A percentile compares a stretch with the other conserved stretches of the same genome.
phyloP scores from a whole-genome alignment of 2,329 filamentous ascomycete genomes.

The Trichophyton rubrum region DNA sequence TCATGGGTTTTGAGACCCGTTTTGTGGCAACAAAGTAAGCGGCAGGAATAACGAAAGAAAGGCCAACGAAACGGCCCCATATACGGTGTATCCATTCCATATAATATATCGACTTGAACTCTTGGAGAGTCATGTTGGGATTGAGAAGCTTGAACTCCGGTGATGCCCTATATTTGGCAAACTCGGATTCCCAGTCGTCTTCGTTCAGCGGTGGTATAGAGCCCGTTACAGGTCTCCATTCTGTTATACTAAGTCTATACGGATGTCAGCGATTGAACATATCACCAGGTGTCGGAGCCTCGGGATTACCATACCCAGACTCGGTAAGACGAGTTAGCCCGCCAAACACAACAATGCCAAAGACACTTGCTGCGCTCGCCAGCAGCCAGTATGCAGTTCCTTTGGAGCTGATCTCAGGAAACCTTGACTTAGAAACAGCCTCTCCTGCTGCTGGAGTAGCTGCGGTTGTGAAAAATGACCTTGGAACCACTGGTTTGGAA shows the following conservation, averaged over 20 bases:
- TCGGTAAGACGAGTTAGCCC: constrained; percentile 89
- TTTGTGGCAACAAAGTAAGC: constrained; percentile 75
- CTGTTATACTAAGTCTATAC: constrained; percentile 80
- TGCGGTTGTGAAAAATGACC: constrained; percentile 7
- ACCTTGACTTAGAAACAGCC: constrained; percentile 27
- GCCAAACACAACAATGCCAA: constrained; percentile 92
- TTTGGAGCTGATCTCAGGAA: constrained; percentile 56
- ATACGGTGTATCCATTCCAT: constrained; percentile 98
- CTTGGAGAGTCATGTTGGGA: constrained; percentile 77
- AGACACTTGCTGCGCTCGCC: constrained; percentile 82
- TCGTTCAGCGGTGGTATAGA: constrained; percentile 68
- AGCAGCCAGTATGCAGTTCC: constrained; percentile 83
- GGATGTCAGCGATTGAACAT: constrained; percentile 1
- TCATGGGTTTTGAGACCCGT: constrained; percentile 66
- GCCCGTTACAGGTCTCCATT: constrained; percentile 95
- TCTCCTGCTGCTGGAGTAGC: constrained; percentile 12
- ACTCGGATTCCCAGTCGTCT: constrained; percentile 83
- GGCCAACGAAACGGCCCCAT: constrained; percentile 83
- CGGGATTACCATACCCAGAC: constrained; percentile 56
- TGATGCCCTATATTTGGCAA: constrained; percentile 79
- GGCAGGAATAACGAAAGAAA: constrained; percentile 80
- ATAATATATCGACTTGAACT: constrained; percentile 98
- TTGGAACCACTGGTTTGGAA: constrained; percentile 1
- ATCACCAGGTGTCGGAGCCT: not conserved
- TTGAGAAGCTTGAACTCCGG: constrained; percentile 91